Conservation (phyloP, 2,329 filamentous ascomycete genomes). For the Blumeriella jaapii region DNA sequence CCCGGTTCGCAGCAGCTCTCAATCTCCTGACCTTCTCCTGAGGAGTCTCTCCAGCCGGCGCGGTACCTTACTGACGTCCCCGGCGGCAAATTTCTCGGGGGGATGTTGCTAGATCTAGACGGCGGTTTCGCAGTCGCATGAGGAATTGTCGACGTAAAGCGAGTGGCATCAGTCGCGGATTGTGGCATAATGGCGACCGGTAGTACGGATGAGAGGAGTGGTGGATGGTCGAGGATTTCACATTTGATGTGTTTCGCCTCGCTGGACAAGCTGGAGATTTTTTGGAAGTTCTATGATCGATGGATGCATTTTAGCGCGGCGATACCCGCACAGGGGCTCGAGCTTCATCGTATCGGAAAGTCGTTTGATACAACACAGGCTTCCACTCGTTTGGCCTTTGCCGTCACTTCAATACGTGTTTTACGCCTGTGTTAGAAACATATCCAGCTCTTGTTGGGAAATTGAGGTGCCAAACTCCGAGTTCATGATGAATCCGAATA, state of each 20-base stretch:
- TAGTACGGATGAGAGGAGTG: not conserved
- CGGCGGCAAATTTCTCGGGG: conserved; percentile 8
- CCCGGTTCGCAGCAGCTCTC: conserved; percentile 27
- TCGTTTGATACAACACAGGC: too few relatives aligned
- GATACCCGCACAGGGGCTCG: conserved; percentile 8
- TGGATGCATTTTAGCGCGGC: conserved; percentile 16
- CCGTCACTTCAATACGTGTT: too few relatives aligned
- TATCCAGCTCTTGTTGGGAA: not conserved
- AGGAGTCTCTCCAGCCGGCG: conserved; percentile 26
- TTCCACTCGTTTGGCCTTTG: too few relatives aligned
- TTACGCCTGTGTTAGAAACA: too few relatives aligned
- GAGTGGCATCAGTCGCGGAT: conserved; percentile 68
- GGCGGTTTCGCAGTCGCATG: conserved; percentile 55
- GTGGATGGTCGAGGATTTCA: conserved; percentile 10
- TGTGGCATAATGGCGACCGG: conserved; percentile 36
- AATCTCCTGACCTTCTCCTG: conserved; percentile 28
- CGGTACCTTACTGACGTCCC: conserved; percentile 14
- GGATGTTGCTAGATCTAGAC: conserved; percentile 25
- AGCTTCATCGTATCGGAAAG: not conserved
- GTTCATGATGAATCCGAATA: conserved; percentile 17
- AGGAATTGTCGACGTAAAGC: conserved; percentile 59
- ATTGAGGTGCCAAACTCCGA: not conserved
- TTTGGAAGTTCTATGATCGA: conserved; percentile 16
- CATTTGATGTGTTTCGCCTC: conserved; percentile 10
- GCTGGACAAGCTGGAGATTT: conserved; percentile 18